Conservation (phyloP, 305 asterid species). For the Fraxinus ornus region DNA sequence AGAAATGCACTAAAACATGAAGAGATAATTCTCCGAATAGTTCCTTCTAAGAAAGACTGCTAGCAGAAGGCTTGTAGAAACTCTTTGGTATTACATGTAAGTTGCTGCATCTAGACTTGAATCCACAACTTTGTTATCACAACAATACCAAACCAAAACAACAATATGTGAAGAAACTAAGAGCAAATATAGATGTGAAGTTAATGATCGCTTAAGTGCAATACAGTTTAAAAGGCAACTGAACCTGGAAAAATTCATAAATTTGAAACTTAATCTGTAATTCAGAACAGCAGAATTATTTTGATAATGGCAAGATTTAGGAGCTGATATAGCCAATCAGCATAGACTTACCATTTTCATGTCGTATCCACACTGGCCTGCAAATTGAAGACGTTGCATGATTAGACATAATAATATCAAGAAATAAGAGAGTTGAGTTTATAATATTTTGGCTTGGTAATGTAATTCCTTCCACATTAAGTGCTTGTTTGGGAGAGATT, state of each 20-base stretch:
- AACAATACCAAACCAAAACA: slow-evolving; percentile 9
- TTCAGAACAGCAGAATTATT: neutral
- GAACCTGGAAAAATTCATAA: slow-evolving; percentile 18
- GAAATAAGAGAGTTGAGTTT: neutral
- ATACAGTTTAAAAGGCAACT: slow-evolving; percentile 7
- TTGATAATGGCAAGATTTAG: neutral
- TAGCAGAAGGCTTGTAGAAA: neutral
- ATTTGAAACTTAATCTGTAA: slow-evolving; percentile 2
- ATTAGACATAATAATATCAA: slow-evolving; percentile 30
- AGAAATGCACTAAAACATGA: slow-evolving; percentile 5
- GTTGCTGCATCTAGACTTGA: neutral
- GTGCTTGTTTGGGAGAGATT: neutral
- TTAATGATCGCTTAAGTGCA: neutral
- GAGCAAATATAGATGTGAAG: neutral
- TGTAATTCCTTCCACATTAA: neutral
- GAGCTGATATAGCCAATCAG: neutral
- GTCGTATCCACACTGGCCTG: slow-evolving; percentile 88
- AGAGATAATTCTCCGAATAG: neutral
- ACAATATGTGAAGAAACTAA: slow-evolving; percentile 8
- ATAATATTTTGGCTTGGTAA: neutral
- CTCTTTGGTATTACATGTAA: neutral
- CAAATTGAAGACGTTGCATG: slow-evolving; percentile 30
- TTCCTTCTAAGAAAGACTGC: slow-evolving; percentile 17
- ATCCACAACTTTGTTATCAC: neutral
- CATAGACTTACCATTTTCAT: slow-evolving; percentile 50